These are phyloP conservation scores for Xylaria palmicola DNA, from an alignment of 495 filamentous ascomycete genomes.

Conservation along the genomic window DNA sequence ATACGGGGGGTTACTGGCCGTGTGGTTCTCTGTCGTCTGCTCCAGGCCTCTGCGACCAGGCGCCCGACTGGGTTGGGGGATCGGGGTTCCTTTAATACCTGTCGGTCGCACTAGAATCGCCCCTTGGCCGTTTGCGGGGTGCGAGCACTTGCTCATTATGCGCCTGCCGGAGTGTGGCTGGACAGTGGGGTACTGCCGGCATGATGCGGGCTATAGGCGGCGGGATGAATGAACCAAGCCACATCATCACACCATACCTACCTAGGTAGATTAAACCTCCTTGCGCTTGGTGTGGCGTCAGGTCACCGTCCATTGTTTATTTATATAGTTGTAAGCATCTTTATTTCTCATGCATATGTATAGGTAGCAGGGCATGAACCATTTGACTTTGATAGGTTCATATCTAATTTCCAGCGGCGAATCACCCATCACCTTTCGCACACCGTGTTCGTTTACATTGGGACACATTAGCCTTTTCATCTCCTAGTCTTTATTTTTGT, in stretches of 20 bases:
- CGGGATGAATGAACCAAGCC: background rate
- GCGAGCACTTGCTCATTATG: background rate
- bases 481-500: too few species aligned
- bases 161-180: constrained; percentile 6
- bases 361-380: background rate
- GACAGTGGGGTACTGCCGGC: background rate
- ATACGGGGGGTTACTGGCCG: background rate
- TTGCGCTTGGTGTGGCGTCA: background rate
- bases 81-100: constrained; percentile 18
- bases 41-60: constrained; percentile 3
- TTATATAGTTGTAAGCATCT: too few species aligned
- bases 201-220: too few species aligned
- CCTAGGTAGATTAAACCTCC: too few species aligned
- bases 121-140: constrained; percentile 23
- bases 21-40: background rate
- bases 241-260: constrained; percentile 7
- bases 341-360: too few species aligned
- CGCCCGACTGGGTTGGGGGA: constrained; percentile 13
- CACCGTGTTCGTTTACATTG: too few species aligned
- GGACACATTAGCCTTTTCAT: too few species aligned
- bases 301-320: too few species aligned
- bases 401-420: too few species aligned
- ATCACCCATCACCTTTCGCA: too few species aligned
- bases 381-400: too few species aligned
- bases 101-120: constrained; percentile 8